Base-by-base conservation (phyloP, 768 basidiomycete genomes). In the Psilocybe cubensis region DNA sequence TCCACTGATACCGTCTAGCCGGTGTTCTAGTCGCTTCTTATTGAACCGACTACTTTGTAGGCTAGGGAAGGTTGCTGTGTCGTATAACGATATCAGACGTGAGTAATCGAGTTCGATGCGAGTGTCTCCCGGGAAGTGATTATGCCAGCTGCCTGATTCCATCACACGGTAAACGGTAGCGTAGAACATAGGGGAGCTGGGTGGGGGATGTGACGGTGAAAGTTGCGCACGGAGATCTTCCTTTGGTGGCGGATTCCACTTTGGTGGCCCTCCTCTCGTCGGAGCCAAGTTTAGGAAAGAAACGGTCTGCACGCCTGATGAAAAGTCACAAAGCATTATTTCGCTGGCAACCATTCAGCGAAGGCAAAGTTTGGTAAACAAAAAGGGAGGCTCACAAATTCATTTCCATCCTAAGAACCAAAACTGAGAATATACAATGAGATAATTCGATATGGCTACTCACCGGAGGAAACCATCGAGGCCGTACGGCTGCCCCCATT, bases 401-500 rank as follows among this genome's bases (percentile, higher is more conserved):
- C 72, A 76, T 74, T 71, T 80, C 77, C 80, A 80, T 80, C 57
- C 77, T 80, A 29, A 12, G 38, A 11, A 38, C 25, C 12, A 35
- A 40, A 46, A 33, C n/a, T 31, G 21, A 56, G 40, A 41, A 47
- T 2, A 35, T 27, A 28, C 6, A 23, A 12, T 28, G 4, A 53
- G 24, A 21, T 18, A 51, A 24, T 27, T 29, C 14, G 12, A 48
- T 3, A n/a, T 3, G 14, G 8, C 7, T 23, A 61, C 72, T 66
- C 62, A 70, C 80, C 82, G 76, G 47, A 82, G 70, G 59, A 77
- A 81, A 3, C 76, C 83, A 65, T 83, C 81, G 3, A 84, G 40
- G 4, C 64, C 69, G 38, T 72, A 71, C 28, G 64, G 55, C 45
- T 69, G 70, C 11, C 78, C 82, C 78, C 81, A 82, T 4, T 70